Percentiles rank a stretch among this genome's conserved stretches.
Conservation (phyloP, 305 asterid species). For the Fraxinus baroniana region DNA sequence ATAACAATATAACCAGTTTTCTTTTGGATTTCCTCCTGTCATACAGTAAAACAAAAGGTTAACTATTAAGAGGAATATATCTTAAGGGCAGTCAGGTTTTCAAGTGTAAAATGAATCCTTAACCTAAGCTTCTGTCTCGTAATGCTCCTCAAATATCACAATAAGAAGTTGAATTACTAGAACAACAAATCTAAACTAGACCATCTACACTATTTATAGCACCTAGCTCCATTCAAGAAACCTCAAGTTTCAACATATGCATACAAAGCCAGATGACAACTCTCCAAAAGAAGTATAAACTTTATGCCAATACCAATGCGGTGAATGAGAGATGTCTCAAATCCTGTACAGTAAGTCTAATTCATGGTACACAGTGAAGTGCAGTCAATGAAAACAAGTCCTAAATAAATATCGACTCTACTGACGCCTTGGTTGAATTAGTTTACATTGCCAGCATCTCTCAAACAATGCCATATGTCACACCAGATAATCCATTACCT, state of each 20-base stretch:
- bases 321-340: neutral
- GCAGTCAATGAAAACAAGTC: neutral
- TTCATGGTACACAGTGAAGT: slow-evolving; percentile 5
- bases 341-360: neutral
- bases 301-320: neutral
- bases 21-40: slow-evolving; percentile 97
- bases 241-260: neutral
- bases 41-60: slow-evolving; percentile 22
- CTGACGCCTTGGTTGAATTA: neutral
- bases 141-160: slow-evolving; percentile 9
- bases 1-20: slow-evolving; percentile 94
- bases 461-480: neutral
- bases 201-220: neutral
- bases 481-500: neutral
- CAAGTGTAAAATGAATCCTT: neutral
- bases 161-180: slow-evolving; percentile 1
- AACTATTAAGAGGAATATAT: neutral
- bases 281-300: neutral
- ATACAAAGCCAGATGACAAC: slow-evolving; percentile 2
- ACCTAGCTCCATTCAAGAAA: neutral
- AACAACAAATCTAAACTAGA: slow-evolving; percentile 3
- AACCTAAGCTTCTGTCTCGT: neutral
- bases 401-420: neutral
- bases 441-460: neutral
- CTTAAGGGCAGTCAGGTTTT: neutral